These are phyloP conservation scores for Petrea volubilis DNA, from an alignment of 257 asterid genomes.

Conservation along the genomic window DNA sequence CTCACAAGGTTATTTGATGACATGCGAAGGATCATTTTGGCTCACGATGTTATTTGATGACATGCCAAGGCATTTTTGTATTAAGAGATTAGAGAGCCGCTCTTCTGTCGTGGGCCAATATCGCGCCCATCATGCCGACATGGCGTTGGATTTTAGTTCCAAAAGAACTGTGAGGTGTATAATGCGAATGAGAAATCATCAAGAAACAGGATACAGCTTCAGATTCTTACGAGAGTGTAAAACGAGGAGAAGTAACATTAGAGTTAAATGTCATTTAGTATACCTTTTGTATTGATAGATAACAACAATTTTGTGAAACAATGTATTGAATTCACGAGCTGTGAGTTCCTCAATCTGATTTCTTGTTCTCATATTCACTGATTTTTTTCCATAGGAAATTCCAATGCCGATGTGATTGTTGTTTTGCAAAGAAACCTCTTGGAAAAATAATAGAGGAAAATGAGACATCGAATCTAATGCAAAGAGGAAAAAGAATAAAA, in stretches of 20 bases:
- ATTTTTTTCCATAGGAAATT: neutral
- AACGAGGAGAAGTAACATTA: neutral
- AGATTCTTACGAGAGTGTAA: constrained; percentile 12
- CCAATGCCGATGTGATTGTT: neutral
- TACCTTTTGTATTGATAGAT: constrained; percentile 12
- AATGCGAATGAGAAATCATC: neutral
- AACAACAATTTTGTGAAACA: constrained; percentile 5
- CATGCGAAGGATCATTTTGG: neutral
- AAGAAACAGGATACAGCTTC: neutral
- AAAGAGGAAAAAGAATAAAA: too few species aligned
- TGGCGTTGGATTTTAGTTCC: neutral
- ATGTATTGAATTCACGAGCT: constrained; percentile 13
- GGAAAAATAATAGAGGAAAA: too few species aligned
- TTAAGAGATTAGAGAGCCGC: too few species aligned
- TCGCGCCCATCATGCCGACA: neutral
- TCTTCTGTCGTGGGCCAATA: too few species aligned
- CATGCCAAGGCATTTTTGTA: neutral
- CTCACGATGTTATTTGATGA: too few species aligned
- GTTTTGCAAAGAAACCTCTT: too few species aligned
- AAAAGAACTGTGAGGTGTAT: neutral
- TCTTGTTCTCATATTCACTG: neutral
- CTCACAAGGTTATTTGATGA: constrained; percentile 57
- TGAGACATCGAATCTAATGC: too few species aligned
- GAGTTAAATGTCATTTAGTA: neutral
- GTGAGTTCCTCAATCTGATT: neutral